A percentile compares a stretch with the other conserved stretches of the same genome.
Evolutionary conservation across 768 basidiomycete species (phyloP).

Genomic region (Tylopilus cervinicoccineus): DNA sequence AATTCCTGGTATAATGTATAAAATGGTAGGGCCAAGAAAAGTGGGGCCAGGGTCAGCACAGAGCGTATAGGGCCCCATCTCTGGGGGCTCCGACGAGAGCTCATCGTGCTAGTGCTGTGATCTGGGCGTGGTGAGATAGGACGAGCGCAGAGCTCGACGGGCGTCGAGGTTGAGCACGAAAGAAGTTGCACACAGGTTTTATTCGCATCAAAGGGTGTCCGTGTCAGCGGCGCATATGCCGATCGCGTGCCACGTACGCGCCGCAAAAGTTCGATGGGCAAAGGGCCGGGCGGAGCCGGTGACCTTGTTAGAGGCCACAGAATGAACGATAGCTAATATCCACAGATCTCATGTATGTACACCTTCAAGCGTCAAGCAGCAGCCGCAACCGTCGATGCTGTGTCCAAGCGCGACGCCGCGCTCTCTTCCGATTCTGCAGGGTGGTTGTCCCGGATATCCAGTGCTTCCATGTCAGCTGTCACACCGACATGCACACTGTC

Average conservation of each 20-base stretch:
- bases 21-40: constrained; percentile 48
- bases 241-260: too few relatives aligned
- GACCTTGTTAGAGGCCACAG: too few relatives aligned
- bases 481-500: constrained; percentile 60
- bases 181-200: not conserved
- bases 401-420: not conserved
- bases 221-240: too few relatives aligned
- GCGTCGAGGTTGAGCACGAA: too few relatives aligned
- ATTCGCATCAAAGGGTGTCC: too few relatives aligned
- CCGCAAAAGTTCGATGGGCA: too few relatives aligned
- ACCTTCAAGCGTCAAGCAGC: not conserved
- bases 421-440: constrained; percentile 36
- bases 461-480: constrained; percentile 33
- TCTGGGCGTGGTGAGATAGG: not conserved
- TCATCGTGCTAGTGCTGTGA: constrained; percentile 6
- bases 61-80: constrained; percentile 61
- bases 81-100: not conserved
- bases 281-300: too few relatives aligned
- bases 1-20: constrained; percentile 47
- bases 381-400: not conserved
- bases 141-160: too few relatives aligned
- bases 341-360: not conserved
- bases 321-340: not conserved
- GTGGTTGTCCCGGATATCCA: constrained; percentile 66
- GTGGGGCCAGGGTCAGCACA: constrained; percentile 48